Conservation (phyloP, 495 filamentous ascomycete species). For the Penicillium steckii region DNA sequence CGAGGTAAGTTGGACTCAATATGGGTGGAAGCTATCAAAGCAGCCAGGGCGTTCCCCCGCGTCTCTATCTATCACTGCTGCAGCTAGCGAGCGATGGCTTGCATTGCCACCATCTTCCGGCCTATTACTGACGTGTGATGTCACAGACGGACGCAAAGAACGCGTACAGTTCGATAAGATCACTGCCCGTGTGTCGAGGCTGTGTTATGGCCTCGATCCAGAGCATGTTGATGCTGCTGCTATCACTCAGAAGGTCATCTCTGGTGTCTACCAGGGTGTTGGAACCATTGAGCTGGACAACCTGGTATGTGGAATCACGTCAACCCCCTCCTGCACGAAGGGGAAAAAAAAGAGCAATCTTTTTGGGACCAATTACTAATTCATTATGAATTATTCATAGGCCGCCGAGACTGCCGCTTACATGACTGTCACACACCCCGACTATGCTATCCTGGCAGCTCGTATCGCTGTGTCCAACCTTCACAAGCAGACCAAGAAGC, state of each 20-base stretch:
- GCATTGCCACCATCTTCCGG: conserved; percentile 26
- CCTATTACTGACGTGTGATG: conserved; percentile 23
- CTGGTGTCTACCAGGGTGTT: conserved; percentile 97
- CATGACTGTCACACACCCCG: conserved; percentile 99
- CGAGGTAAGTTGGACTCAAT: conserved; percentile 52
- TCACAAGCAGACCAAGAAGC: conserved; percentile 99
- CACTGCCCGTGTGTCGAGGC: conserved; percentile 92
- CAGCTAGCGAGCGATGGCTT: background rate
- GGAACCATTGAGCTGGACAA: conserved; percentile 95
- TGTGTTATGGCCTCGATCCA: conserved; percentile 94
- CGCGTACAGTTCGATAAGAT: conserved; percentile 99
- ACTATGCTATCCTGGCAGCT: conserved; percentile 97
- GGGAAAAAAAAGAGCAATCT: conserved; percentile 12
- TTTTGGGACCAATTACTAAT: background rate
- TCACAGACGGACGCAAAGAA: conserved; percentile 95
- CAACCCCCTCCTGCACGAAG: background rate
- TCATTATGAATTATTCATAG: conserved; percentile 44
- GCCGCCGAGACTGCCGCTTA: conserved; percentile 98
- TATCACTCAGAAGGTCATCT: conserved; percentile 98
- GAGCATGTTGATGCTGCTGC: conserved; percentile 97
- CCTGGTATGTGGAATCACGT: conserved; percentile 65
- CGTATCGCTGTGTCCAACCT: conserved; percentile 99
- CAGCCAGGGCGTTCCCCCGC: conserved; percentile 4
- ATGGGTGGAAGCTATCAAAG: background rate
- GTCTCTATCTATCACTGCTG: background rate